Percentiles rank a stretch among this genome's conserved stretches.
Evolutionary conservation across 176 grass and related monocot species (phyloP).

Genomic region (Carex myosuroides): DNA sequence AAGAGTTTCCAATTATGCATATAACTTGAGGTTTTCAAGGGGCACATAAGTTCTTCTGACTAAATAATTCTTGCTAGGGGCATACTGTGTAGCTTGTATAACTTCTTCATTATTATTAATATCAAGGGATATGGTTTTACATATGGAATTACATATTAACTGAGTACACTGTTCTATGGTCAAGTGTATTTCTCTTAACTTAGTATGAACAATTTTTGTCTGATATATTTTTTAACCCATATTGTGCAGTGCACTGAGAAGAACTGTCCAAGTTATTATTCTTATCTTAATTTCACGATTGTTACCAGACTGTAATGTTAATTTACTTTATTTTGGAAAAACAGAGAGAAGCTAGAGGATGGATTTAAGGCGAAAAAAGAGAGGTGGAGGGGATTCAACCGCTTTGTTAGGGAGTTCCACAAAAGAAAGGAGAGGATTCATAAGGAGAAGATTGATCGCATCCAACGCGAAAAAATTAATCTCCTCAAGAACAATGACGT

Average conservation of each 20-base stretch:
- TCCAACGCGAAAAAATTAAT: constrained; percentile 96
- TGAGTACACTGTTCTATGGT: background rate
- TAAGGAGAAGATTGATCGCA: constrained; percentile 91
- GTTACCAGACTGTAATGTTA: background rate
- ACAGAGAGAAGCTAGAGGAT: constrained; percentile 89
- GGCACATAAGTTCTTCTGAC: background rate
- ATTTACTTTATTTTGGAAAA: background rate
- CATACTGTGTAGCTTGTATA: background rate
- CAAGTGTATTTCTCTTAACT: background rate
- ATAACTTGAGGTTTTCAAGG: background rate
- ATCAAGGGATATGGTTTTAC: background rate
- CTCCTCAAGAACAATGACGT: constrained; percentile 99
- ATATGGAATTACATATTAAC: background rate
- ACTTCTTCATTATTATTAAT: background rate
- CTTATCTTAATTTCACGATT: background rate
- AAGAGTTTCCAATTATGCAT: background rate
- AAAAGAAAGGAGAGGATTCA: constrained; percentile 94
- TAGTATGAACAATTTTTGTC: background rate
- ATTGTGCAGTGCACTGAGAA: background rate
- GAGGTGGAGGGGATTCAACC: constrained; percentile 80
- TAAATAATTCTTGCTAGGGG: background rate
- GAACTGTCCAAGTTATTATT: background rate
- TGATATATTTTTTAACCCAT: background rate
- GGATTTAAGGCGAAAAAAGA: constrained; percentile 89
- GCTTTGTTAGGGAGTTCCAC: constrained; percentile 88